phyloP scores from a whole-genome alignment of 352 stramenopile species.

The Phytophthora pluvialis region DNA sequence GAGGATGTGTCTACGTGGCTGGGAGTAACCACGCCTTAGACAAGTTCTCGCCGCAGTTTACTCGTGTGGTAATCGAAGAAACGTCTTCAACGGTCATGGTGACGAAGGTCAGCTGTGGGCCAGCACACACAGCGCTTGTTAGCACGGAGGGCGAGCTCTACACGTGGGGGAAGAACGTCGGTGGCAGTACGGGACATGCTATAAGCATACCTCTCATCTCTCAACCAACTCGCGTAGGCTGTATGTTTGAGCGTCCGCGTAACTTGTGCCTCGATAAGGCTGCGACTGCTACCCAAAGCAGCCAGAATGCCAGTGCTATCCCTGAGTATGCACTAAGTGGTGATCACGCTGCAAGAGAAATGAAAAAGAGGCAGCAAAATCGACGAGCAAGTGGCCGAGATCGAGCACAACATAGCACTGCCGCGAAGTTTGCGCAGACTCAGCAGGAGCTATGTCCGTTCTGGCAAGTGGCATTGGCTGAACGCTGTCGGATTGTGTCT shows the following conservation, averaged over 20 bases:
- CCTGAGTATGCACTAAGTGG: slow-evolving; percentile 53
- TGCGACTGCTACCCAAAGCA: slow-evolving; percentile 57
- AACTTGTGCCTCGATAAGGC: slow-evolving; percentile 55
- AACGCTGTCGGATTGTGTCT: slow-evolving; percentile 51
- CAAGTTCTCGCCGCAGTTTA: slow-evolving; percentile 70
- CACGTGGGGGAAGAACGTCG: slow-evolving; percentile 78
- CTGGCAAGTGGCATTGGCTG: slow-evolving; percentile 58
- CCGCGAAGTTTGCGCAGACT: slow-evolving; percentile 51
- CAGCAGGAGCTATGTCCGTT: slow-evolving; percentile 83
- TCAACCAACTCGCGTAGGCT: slow-evolving; percentile 56
- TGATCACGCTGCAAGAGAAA: slow-evolving; percentile 23
- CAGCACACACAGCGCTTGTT: slow-evolving; percentile 70
- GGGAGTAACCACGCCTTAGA: slow-evolving; percentile 71
- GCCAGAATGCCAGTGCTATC: slow-evolving; percentile 61
- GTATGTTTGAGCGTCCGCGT: slow-evolving; percentile 60
- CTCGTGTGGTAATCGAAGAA: slow-evolving; percentile 33
- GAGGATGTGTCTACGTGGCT: slow-evolving; percentile 61
- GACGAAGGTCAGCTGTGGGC: slow-evolving; percentile 64
- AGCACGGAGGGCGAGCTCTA: slow-evolving; percentile 69
- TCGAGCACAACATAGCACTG: slow-evolving; percentile 3
- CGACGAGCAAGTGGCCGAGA: slow-evolving; percentile 13
- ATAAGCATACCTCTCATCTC: slow-evolving; percentile 43
- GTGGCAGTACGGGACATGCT: slow-evolving; percentile 67
- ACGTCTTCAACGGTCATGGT: slow-evolving; percentile 29
- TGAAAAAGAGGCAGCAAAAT: slow-evolving; percentile 7